These are phyloP conservation scores for Chrysochromulina parva DNA, from an alignment of 78 protist species.

Conservation along the genomic window DNA sequence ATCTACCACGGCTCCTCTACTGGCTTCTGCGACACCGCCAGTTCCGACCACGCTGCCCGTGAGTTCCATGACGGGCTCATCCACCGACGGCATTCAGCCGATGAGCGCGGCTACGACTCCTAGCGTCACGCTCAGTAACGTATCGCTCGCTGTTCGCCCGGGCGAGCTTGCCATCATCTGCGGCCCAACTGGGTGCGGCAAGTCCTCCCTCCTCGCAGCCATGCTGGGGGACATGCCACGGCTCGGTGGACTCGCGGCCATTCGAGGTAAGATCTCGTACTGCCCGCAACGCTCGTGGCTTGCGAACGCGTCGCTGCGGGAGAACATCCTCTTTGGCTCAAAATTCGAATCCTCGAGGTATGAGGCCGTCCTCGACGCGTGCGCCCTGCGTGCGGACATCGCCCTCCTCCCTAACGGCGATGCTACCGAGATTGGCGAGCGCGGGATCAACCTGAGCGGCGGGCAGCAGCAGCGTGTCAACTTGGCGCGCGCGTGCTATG, in stretches of 20 bases:
- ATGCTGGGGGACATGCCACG: conserved; percentile 74
- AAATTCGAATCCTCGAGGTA: background rate
- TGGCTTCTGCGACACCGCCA: no score
- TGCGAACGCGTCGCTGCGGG: conserved; percentile 81
- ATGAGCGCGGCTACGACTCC: background rate
- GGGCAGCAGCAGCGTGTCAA: conserved; percentile 95
- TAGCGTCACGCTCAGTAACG: background rate
- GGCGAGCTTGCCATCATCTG: background rate
- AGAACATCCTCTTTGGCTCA: conserved; percentile 90
- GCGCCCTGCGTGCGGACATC: conserved; percentile 77
- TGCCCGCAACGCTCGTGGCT: conserved; percentile 81
- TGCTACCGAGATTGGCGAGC: conserved; percentile 92
- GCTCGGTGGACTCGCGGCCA: conserved; percentile 48
- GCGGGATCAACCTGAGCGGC: conserved; percentile 92
- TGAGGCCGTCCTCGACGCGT: conserved; percentile 22
- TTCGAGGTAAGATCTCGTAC: conserved; percentile 65
- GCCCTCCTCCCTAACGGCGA: conserved; percentile 54
- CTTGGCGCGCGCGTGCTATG: conserved; percentile 86
- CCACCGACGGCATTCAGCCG: no score
- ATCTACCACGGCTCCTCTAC: no score
- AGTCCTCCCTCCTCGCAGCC: conserved; percentile 74
- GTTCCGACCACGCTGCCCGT: no score
- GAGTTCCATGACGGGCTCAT: no score
- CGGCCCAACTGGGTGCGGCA: conserved; percentile 65
- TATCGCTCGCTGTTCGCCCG: background rate